Percentiles rank a stretch among this genome's conserved stretches.
phyloP scores from a whole-genome alignment of 306 rosid species.

The Pueraria montana region DNA sequence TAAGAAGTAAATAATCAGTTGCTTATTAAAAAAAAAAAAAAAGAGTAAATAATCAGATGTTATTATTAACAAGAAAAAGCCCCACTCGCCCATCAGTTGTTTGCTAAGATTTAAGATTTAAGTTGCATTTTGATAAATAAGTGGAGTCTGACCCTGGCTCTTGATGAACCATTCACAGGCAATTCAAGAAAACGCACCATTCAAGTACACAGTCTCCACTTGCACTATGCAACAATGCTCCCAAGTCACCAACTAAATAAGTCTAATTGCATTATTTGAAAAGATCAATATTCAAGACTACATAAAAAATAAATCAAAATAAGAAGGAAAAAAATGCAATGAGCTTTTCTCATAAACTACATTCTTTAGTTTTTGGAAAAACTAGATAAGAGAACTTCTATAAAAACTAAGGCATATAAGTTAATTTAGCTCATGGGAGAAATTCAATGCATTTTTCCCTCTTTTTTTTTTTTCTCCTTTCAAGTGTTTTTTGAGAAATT shows the following conservation, averaged over 20 bases:
- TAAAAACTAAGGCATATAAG: not conserved
- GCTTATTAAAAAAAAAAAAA: too few species aligned
- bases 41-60: too few species aligned
- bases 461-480: too few species aligned
- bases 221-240: not conserved
- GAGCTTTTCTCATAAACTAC: too few species aligned
- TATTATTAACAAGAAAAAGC: not conserved
- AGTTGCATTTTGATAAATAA: not conserved
- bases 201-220: conserved; percentile 1
- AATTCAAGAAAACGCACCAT: not conserved
- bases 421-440: too few species aligned
- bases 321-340: too few species aligned
- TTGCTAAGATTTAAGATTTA: not conserved
- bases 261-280: conserved; percentile 11
- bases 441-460: not conserved
- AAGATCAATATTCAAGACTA: not conserved
- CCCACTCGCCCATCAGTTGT: not conserved
- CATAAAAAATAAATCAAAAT: not conserved
- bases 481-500: not conserved
- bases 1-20: not conserved
- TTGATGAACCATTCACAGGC: conserved; percentile 4
- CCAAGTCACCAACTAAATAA: not conserved
- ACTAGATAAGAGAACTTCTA: too few species aligned
- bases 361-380: too few species aligned
- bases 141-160: not conserved